Conservation (phyloP, 805 yeast genomes). For the Huiozyma sinensis region DNA sequence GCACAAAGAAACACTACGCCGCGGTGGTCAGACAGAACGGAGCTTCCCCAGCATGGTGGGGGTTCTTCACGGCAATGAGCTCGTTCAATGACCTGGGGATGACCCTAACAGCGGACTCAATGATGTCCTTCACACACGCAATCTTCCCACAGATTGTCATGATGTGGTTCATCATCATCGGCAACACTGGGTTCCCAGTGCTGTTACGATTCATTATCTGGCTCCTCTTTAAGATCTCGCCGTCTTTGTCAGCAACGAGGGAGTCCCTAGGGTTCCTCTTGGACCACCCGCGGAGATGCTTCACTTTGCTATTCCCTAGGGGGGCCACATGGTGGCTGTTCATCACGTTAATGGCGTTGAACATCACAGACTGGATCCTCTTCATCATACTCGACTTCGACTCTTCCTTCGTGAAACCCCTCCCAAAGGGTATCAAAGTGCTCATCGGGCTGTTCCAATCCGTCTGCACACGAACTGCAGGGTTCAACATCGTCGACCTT, state of each 20-base stretch:
- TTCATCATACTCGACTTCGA: slow-evolving; percentile 68
- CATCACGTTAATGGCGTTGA: slow-evolving; percentile 57
- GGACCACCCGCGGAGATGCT: slow-evolving; percentile 95
- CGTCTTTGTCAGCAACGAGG: slow-evolving; percentile 45
- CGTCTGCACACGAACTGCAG: slow-evolving; percentile 86
- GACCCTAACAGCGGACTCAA: slow-evolving; percentile 69
- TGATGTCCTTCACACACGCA: slow-evolving; percentile 53
- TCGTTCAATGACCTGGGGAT: slow-evolving; percentile 76
- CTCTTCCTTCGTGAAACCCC: slow-evolving; percentile 35
- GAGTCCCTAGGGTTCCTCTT: slow-evolving; percentile 77
- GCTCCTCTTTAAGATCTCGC: slow-evolving; percentile 57
- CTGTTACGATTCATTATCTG: slow-evolving; percentile 71
- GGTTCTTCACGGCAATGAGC: slow-evolving; percentile 67
- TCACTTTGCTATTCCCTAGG: slow-evolving; percentile 81
- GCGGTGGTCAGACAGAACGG: slow-evolving; percentile 41
- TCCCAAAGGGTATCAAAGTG: slow-evolving; percentile 57
- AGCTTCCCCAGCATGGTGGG: slow-evolving; percentile 83
- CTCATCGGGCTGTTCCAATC: slow-evolving; percentile 85
- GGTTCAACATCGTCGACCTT: slow-evolving; percentile 63
- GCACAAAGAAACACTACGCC: slow-evolving; percentile 32
- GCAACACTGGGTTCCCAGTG: slow-evolving; percentile 91
- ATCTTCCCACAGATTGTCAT: slow-evolving; percentile 53
- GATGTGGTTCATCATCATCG: slow-evolving; percentile 67
- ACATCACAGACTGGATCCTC: slow-evolving; percentile 64
- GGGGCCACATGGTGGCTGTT: slow-evolving; percentile 93